These are phyloP conservation scores for Teratosphaeriaceae sp. DNA, from an alignment of 2,329 filamentous ascomycete genomes.

Conservation along the genomic window DNA sequence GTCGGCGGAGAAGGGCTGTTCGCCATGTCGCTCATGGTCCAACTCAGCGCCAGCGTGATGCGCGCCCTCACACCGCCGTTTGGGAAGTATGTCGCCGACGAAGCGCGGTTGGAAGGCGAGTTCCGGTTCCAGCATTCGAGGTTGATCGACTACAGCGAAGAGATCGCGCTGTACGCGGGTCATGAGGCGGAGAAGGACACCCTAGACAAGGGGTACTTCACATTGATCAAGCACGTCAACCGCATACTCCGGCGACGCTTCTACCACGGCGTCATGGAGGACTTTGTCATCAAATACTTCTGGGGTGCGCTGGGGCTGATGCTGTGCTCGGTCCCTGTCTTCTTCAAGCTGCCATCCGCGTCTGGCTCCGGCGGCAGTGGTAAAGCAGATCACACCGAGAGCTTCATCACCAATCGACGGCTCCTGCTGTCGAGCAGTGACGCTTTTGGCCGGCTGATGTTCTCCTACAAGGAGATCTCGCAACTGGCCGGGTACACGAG, in stretches of 20 bases:
- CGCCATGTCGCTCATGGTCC: slow-evolving; percentile 89
- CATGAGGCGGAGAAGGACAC: slow-evolving; percentile 95
- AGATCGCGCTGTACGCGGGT: slow-evolving; percentile 85
- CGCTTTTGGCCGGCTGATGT: slow-evolving; percentile 93
- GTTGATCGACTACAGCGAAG: slow-evolving; percentile 92
- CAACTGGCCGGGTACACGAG: slow-evolving; percentile 94
- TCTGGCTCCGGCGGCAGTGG: slow-evolving; percentile 15
- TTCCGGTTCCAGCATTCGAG: slow-evolving; percentile 93
- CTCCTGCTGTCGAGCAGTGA: slow-evolving; percentile 92
- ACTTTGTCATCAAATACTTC: slow-evolving; percentile 99
- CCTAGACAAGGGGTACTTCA: slow-evolving; percentile 97
- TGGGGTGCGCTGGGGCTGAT: slow-evolving; percentile 91
- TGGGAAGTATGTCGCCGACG: slow-evolving; percentile 94
- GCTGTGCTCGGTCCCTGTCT: slow-evolving; percentile 91
- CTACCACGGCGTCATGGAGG: slow-evolving; percentile 99
- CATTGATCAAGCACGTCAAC: slow-evolving; percentile 97
- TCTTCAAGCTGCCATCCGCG: slow-evolving; percentile 63
- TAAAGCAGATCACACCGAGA: slow-evolving; percentile 32
- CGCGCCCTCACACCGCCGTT: slow-evolving; percentile 91
- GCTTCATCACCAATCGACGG: slow-evolving; percentile 88
- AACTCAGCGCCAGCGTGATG: slow-evolving; percentile 89
- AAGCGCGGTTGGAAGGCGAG: slow-evolving; percentile 88
- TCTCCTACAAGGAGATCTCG: slow-evolving; percentile 95
- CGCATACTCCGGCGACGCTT: slow-evolving; percentile 83
- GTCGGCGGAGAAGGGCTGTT: slow-evolving; percentile 96